Evolutionary conservation across 2,329 filamentous ascomycete species (phyloP), one percentile per base, ranked within the genome.

Genomic region (Fusarium hostae): DNA sequence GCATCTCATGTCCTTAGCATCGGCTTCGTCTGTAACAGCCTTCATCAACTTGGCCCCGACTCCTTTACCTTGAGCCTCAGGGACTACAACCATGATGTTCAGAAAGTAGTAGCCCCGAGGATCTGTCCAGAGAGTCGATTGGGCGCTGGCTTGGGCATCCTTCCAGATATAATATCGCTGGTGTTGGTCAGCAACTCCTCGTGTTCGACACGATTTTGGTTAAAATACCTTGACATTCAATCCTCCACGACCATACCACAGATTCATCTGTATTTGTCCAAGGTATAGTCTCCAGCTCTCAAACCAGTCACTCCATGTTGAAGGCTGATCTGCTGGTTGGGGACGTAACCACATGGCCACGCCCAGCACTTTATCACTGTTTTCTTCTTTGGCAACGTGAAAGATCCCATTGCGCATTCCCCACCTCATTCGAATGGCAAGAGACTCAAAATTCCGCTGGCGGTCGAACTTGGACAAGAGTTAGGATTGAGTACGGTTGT

Each of bases 161-260:
- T 94, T 94, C 91, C 91, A 94, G 72, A 93, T 91, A 79, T 88
- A 90, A 77, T 94, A 94, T 9, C 92, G 87, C 81, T 86, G 58
- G 3, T 9, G 13, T 30, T 20, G 15, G 34, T 34, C 24, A 54
- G 50, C 2, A 28, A 39, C 32, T 12, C 22, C 4, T 51, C 20
- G 3, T 13, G 6, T 16, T 12, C 1, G 3, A 11, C 2, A 28
- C 2, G 9, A 22, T 16, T 20, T 28, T 4, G 6, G 9, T 6
- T 26, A 16, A 26, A 18, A 28, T 75, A 86, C 85, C 79, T 86
- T 86, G 11, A 90, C 86, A 63, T 88, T 90, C 6, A 94, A 81
- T 0, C 92, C 92, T 16, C 92, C 92, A 3, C 90, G 87, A 2
- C 92, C 92, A 70, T 90, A 91, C 77, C 85, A 86, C 18, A 92